Percentiles rank a stretch among this genome's conserved stretches.
phyloP scores from a whole-genome alignment of 805 yeast species.

The Candida ovalis region DNA sequence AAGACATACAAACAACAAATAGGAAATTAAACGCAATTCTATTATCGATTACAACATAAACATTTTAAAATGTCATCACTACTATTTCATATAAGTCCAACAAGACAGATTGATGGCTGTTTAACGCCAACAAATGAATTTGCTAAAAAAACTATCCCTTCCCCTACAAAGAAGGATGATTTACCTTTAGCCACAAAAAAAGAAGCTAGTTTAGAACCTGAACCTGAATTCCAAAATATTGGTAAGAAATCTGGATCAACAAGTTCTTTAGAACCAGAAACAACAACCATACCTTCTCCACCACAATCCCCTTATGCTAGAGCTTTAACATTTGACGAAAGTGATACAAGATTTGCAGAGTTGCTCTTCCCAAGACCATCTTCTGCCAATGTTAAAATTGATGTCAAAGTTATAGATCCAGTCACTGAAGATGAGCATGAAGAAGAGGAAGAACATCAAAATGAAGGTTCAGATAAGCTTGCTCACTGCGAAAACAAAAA shows the following conservation, averaged over 20 bases:
- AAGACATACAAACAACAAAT: background rate
- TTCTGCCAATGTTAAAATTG: constrained; percentile 5
- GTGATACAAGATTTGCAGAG: constrained; percentile 26
- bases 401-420: constrained; percentile 8
- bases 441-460: background rate
- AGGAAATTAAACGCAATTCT: background rate
- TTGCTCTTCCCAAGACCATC: constrained; percentile 25
- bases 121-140: constrained; percentile 21
- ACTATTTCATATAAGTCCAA: constrained; percentile 11
- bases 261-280: constrained; percentile 5
- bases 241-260: constrained; percentile 8
- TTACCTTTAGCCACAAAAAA: background rate
- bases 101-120: constrained; percentile 26
- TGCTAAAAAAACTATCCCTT: constrained; percentile 5
- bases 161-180: constrained; percentile 1
- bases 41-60: background rate
- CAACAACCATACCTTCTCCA: constrained; percentile 34
- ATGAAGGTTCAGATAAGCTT: background rate
- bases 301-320: constrained; percentile 36
- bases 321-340: constrained; percentile 21
- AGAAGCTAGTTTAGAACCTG: background rate
- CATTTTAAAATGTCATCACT: constrained; percentile 11
- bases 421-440: constrained; percentile 9
- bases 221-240: constrained; percentile 2
- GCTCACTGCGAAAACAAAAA: constrained; percentile 6